A percentile compares a stretch with the other conserved stretches of the same genome.
Evolutionary conservation across 1,284 basidiomycete genomes (phyloP).

Genomic region (Xanthoconium separans): DNA sequence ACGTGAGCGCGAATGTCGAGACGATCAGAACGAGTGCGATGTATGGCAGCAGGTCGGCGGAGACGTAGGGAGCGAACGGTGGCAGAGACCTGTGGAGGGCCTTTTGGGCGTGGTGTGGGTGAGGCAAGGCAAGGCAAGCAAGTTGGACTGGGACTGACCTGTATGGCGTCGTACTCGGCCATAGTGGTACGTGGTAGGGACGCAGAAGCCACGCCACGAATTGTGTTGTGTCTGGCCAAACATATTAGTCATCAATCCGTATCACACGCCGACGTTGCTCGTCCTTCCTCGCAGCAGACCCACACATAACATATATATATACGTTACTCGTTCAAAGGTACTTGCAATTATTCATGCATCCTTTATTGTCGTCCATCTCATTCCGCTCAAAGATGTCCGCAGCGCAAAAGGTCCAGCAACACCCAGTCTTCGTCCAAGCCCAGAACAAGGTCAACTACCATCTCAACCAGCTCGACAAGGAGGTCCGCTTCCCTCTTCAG

Average conservation of each 20-base stretch:
- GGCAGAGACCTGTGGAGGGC: slow-evolving; percentile 51
- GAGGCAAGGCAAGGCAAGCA: neutral
- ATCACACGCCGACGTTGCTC: slow-evolving; percentile 35
- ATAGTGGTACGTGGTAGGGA: slow-evolving; percentile 26
- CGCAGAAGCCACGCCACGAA: slow-evolving; percentile 35
- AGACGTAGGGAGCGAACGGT: slow-evolving; percentile 67
- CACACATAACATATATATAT: slow-evolving; percentile 11
- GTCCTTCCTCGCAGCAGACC: slow-evolving; percentile 9
- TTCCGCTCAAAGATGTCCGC: slow-evolving; percentile 62
- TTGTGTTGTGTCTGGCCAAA: slow-evolving; percentile 25
- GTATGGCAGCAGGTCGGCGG: slow-evolving; percentile 65
- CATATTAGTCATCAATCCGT: slow-evolving; percentile 50
- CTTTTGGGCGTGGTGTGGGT: slow-evolving; percentile 34
- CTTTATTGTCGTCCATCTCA: slow-evolving; percentile 4
- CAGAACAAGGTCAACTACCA: slow-evolving; percentile 76
- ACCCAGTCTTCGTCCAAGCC: slow-evolving; percentile 81
- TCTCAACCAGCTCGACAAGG: slow-evolving; percentile 87
- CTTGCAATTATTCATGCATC: neutral
- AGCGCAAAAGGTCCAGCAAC: slow-evolving; percentile 74
- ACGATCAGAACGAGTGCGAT: slow-evolving; percentile 73
- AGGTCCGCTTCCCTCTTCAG: slow-evolving; percentile 53
- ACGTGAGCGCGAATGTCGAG: slow-evolving; percentile 75
- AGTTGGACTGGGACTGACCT: slow-evolving; percentile 33
- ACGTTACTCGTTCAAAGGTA: slow-evolving; percentile 15
- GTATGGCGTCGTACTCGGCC: slow-evolving; percentile 41